phyloP scores from a whole-genome alignment of 192 early-diverging fungal genomes.

The Coemansia sp. region DNA sequence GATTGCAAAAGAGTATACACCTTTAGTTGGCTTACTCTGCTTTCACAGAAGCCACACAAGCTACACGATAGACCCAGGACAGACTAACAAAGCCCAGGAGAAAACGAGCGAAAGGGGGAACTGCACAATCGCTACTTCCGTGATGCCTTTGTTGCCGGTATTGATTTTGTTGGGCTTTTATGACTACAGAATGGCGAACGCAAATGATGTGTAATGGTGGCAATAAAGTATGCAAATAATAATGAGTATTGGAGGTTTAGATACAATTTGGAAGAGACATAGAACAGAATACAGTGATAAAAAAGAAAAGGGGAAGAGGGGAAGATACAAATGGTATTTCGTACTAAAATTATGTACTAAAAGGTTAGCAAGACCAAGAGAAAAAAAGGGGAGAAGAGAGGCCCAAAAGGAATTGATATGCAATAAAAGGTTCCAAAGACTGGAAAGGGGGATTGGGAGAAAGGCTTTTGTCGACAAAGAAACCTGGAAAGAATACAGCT shows the following conservation, averaged over 20 bases:
- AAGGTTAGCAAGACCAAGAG: background rate
- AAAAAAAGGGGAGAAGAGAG: background rate
- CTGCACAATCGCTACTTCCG: constrained; percentile 5
- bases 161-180: background rate
- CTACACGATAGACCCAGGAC: background rate
- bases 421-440: background rate
- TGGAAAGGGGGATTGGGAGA: background rate
- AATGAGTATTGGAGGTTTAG: background rate
- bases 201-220: constrained; percentile 4
- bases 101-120: constrained; percentile 2
- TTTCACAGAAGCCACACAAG: constrained; percentile 5
- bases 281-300: constrained; percentile 4
- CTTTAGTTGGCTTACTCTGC: constrained; percentile 6
- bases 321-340: background rate
- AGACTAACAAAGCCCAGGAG: constrained; percentile 13
- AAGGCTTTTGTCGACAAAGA: constrained; percentile 4
- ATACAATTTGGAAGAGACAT: background rate
- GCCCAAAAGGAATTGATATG: constrained; percentile 1
- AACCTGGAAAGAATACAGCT: background rate
- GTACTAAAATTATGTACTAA: background rate
- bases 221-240: constrained; percentile 5
- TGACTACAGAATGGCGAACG: constrained; percentile 7
- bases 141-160: constrained; percentile 5
- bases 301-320: background rate
- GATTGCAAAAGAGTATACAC: constrained; percentile 1